Evolutionary conservation across 495 filamentous ascomycete genomes (phyloP).

Genomic region (Podospora sp.): DNA sequence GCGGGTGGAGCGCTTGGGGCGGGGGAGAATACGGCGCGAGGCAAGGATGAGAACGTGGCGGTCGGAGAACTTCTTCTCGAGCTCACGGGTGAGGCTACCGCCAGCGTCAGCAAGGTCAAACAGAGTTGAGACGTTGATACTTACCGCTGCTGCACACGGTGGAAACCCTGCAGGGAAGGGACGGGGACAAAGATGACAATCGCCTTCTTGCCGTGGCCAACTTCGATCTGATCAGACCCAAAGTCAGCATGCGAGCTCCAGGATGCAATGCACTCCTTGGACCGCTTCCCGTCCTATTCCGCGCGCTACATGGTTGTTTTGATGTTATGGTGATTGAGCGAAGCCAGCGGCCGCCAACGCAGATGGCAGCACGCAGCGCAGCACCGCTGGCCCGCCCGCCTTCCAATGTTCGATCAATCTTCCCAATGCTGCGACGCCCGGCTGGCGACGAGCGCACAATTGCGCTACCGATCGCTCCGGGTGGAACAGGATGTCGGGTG

Average conservation of each 20-base stretch:
- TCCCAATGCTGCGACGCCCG: slow-evolving; percentile 34
- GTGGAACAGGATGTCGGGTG: slow-evolving; percentile 45
- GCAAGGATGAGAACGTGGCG: slow-evolving; percentile 99
- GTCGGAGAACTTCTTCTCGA: slow-evolving; percentile 99
- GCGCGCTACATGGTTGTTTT: slow-evolving; percentile 39
- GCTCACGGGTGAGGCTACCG: slow-evolving; percentile 91
- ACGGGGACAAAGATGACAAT: slow-evolving; percentile 99
- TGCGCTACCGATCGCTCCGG: slow-evolving; percentile 22
- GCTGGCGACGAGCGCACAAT: slow-evolving; percentile 23
- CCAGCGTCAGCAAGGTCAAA: slow-evolving; percentile 26
- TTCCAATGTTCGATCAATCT: slow-evolving; percentile 40
- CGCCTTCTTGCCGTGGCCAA: slow-evolving; percentile 99
- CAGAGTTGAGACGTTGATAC: slow-evolving; percentile 27
- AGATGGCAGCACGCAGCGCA: background rate
- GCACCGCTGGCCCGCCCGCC: slow-evolving; percentile 27
- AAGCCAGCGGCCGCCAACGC: slow-evolving; percentile 19
- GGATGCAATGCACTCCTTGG: slow-evolving; percentile 54
- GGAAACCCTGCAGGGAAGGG: slow-evolving; percentile 91
- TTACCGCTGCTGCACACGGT: slow-evolving; percentile 99
- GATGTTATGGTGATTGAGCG: slow-evolving; percentile 32
- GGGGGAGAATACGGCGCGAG: slow-evolving; percentile 96
- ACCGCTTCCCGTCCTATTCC: slow-evolving; percentile 74
- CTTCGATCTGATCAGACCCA: slow-evolving; percentile 83
- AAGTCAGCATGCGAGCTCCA: slow-evolving; percentile 71
- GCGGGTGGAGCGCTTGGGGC: slow-evolving; percentile 93